Percentiles rank a stretch among this genome's conserved stretches.
These are phyloP conservation scores for Paecilomyces niveus DNA, from an alignment of 2,329 filamentous ascomycete species.

Conservation along the genomic window DNA sequence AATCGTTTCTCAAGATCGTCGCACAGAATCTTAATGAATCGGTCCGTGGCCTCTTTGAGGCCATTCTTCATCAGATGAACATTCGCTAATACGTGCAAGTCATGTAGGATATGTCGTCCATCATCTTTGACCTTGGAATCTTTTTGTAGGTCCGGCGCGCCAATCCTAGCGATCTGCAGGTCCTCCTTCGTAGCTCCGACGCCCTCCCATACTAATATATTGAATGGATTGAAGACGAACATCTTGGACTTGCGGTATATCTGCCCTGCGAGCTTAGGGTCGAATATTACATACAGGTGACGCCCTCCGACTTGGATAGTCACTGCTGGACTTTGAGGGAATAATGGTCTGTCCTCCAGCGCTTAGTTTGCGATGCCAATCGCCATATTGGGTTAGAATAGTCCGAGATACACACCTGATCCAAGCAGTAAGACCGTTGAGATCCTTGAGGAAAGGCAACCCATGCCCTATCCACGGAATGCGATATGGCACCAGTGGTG, in stretches of 20 bases:
- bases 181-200: conserved; percentile 12
- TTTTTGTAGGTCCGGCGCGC: not conserved
- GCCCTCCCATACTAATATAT: conserved; percentile 5
- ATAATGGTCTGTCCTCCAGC: not conserved
- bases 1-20: conserved; percentile 11
- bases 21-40: conserved; percentile 10
- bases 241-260: conserved; percentile 12
- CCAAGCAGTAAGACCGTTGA: not conserved
- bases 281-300: conserved; percentile 13
- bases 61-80: conserved; percentile 5
- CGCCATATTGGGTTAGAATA: not conserved
- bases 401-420: not conserved
- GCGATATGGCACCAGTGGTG: not conserved
- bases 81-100: conserved; percentile 7
- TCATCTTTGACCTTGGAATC: conserved; percentile 1
- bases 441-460: not conserved
- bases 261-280: conserved; percentile 13
- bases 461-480: not conserved
- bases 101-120: conserved; percentile 7
- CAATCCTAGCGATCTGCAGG: conserved; percentile 9
- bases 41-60: conserved; percentile 7
- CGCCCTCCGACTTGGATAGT: conserved; percentile 7
- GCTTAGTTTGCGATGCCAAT: too few relatives aligned
- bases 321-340: not conserved
- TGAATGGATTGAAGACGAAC: conserved; percentile 13